Evolutionary conservation across 169 alveolate species (phyloP).

Genomic region (Prorocentrum cordatum): DNA sequence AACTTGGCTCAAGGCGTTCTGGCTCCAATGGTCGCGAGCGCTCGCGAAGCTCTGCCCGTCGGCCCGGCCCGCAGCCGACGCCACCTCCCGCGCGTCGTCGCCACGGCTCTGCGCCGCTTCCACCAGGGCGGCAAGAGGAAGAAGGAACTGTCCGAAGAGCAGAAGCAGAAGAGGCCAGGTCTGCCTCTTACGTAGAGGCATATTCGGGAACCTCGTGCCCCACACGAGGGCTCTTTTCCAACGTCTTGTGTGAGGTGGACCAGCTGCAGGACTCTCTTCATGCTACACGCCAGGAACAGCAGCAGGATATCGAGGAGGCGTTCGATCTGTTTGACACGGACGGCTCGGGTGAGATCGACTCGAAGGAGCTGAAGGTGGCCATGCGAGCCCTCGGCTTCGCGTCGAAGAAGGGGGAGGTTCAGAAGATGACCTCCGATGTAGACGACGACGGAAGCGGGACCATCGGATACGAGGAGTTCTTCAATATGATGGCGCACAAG

Average conservation of each 20-base stretch:
- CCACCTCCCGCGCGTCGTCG: no score
- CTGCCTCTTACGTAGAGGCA: no score
- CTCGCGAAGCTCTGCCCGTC: no score
- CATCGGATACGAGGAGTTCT: slow-evolving; percentile 51
- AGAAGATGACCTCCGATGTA: slow-evolving; percentile 74
- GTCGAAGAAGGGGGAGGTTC: slow-evolving; percentile 91
- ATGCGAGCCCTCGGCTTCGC: slow-evolving; percentile 99
- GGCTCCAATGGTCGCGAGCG: no score
- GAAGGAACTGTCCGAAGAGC: slow-evolving; percentile 85
- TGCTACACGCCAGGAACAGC: slow-evolving; percentile 52
- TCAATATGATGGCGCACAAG: slow-evolving; percentile 68
- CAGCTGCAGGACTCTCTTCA: no score
- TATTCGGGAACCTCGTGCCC: no score
- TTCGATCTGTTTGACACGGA: slow-evolving; percentile 32
- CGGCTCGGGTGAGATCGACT: slow-evolving; percentile 35
- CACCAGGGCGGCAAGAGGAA: not conserved
- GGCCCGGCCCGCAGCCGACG: no score
- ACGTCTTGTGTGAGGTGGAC: no score
- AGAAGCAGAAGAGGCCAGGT: no score
- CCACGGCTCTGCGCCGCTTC: not conserved
- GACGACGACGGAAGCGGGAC: slow-evolving; percentile 58
- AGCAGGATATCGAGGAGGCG: slow-evolving; percentile 67
- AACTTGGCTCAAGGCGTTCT: no score
- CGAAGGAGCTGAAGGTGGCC: slow-evolving; percentile 81
- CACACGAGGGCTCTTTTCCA: no score